These are phyloP conservation scores for Leccinum rimulosum DNA, from an alignment of 768 basidiomycete genomes.

Conservation along the genomic window DNA sequence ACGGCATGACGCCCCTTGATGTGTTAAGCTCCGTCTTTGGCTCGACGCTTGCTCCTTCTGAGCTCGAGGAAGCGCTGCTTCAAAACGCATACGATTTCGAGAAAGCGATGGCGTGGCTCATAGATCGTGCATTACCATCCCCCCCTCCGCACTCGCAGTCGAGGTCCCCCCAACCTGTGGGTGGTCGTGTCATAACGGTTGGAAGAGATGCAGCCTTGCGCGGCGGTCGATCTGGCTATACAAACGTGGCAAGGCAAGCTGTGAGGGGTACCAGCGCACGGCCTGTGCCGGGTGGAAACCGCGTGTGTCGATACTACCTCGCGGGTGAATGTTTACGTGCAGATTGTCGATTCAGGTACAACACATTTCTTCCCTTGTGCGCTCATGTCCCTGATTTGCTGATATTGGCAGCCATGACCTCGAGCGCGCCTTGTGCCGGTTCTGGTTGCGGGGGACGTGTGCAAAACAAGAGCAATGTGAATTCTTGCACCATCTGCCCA, in stretches of 20 bases:
- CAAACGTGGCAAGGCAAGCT: slow-evolving; percentile 17
- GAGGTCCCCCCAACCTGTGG: slow-evolving; percentile 55
- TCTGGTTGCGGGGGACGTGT: slow-evolving; percentile 97
- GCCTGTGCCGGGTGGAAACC: slow-evolving; percentile 47
- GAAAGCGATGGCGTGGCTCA: slow-evolving; percentile 89
- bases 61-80: slow-evolving; percentile 90
- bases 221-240: slow-evolving; percentile 42
- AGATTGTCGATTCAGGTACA: slow-evolving; percentile 95
- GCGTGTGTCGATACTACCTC: slow-evolving; percentile 95
- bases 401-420: slow-evolving; percentile 73
- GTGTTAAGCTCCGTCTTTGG: slow-evolving; percentile 94
- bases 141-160: slow-evolving; percentile 38
- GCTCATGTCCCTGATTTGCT: slow-evolving; percentile 11
- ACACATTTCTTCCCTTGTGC: slow-evolving; percentile 18
- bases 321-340: slow-evolving; percentile 94
- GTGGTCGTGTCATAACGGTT: slow-evolving; percentile 65
- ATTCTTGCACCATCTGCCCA: slow-evolving; percentile 89
- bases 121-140: slow-evolving; percentile 64
- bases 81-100: slow-evolving; percentile 94
- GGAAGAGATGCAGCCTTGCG: slow-evolving; percentile 50
- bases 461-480: slow-evolving; percentile 97
- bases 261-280: slow-evolving; percentile 30
- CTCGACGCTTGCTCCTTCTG: slow-evolving; percentile 81
- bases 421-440: slow-evolving; percentile 90
- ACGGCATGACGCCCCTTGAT: slow-evolving; percentile 97